phyloP scores from a whole-genome alignment of 2,329 filamentous ascomycete species.

The Aspergillus pseudoterreus region DNA sequence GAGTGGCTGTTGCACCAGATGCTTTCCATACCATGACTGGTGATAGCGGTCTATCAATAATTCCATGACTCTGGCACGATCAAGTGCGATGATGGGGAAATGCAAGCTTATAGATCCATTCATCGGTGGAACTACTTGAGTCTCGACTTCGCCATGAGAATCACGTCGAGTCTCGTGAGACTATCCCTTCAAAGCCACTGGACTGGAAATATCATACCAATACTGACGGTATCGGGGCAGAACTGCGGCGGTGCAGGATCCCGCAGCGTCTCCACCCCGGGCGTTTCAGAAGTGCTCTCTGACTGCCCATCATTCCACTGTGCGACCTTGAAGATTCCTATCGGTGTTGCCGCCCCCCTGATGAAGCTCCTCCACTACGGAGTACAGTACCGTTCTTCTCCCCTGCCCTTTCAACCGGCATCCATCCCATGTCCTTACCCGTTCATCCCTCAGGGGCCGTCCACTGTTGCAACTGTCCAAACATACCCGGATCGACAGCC shows the following conservation, averaged over 20 bases:
- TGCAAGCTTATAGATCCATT: no score
- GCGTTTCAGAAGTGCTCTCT: constrained; percentile 16
- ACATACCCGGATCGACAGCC: background rate
- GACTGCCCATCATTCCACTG: constrained; percentile 7
- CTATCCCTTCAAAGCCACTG: no score
- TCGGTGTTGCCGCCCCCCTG: no score
- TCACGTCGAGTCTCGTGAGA: background rate
- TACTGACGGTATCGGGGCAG: background rate
- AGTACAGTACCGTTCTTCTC: background rate
- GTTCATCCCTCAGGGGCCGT: background rate
- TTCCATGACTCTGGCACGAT: no score
- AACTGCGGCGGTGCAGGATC: constrained; percentile 11
- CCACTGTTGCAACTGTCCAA: background rate
- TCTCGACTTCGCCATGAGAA: no score
- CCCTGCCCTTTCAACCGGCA: background rate
- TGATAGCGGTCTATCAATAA: background rate
- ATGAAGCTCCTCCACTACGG: background rate
- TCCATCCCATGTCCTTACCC: background rate
- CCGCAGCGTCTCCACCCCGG: constrained; percentile 10
- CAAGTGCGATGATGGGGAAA: no score
- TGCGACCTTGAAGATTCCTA: no score
- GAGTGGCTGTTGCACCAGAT: background rate
- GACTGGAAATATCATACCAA: background rate
- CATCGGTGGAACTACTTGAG: no score
- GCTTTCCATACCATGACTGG: background rate